Conservation (phyloP, 1,139 yeast genomes). For the Lodderomyces parapsilosis region DNA sequence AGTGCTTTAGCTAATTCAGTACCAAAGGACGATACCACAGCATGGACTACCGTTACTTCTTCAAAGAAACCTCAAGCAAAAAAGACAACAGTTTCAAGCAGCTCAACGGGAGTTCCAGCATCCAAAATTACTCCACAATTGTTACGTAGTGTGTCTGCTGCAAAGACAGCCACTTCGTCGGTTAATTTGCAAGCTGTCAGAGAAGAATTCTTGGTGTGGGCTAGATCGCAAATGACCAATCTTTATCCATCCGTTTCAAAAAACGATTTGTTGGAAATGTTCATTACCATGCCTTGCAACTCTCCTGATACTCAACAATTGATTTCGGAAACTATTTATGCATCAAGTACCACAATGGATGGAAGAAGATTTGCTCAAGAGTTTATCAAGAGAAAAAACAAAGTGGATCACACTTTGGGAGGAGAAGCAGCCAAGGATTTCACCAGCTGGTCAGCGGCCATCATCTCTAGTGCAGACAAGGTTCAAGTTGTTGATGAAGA, state of each 20-base stretch:
- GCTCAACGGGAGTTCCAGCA: constrained; percentile 25
- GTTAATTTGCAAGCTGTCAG: constrained; percentile 32
- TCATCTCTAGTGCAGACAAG: constrained; percentile 47
- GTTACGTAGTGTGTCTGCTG: constrained; percentile 47
- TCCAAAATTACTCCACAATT: constrained; percentile 40
- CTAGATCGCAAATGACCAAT: constrained; percentile 69
- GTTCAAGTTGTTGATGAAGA: constrained; percentile 58
- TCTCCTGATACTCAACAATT: constrained; percentile 75
- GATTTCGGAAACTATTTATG: constrained; percentile 88
- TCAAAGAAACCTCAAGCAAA: constrained; percentile 23
- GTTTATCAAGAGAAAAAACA: constrained; percentile 73
- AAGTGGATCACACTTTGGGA: constrained; percentile 61
- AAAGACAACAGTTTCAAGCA: constrained; percentile 19
- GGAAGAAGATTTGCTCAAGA: constrained; percentile 94
- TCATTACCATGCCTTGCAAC: constrained; percentile 70
- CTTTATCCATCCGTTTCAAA: constrained; percentile 72
- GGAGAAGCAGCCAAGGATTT: constrained; percentile 41
- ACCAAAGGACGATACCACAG: constrained; percentile 28
- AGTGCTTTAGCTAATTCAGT: constrained; percentile 27
- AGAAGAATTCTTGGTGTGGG: constrained; percentile 84
- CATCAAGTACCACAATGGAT: constrained; percentile 89
- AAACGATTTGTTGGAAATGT: constrained; percentile 76
- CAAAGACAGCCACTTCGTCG: constrained; percentile 25
- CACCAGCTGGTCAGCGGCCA: constrained; percentile 66
- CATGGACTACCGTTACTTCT: constrained; percentile 47